Percentiles rank a stretch among this genome's conserved stretches.
Evolutionary conservation across 2,329 filamentous ascomycete species (phyloP).

Genomic region (Lizonia empirigonia): DNA sequence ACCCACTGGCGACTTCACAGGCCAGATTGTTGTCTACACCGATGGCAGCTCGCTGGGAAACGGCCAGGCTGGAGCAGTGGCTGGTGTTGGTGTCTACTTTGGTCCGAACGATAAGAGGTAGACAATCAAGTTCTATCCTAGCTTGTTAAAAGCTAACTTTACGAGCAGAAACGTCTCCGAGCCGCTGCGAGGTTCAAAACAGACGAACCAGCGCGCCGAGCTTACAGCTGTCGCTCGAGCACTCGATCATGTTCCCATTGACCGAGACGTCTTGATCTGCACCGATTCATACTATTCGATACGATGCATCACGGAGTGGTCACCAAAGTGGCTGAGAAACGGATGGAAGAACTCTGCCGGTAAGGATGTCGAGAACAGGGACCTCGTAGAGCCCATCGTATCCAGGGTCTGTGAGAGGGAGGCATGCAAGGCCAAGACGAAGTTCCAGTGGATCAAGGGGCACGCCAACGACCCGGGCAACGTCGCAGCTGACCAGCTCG

Average conservation of each 20-base stretch:
- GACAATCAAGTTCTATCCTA: conserved; percentile 17
- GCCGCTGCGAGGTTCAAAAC: conserved; percentile 71
- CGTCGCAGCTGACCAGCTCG: conserved; percentile 70
- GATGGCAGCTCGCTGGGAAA: conserved; percentile 67
- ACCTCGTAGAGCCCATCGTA: conserved; percentile 77
- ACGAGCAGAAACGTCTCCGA: conserved; percentile 71
- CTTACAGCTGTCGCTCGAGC: conserved; percentile 85
- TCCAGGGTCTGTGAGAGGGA: conserved; percentile 72
- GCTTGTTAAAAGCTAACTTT: conserved; percentile 1
- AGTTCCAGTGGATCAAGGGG: conserved; percentile 89
- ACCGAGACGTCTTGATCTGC: conserved; percentile 74
- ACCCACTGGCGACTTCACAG: conserved; percentile 50
- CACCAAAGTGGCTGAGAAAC: conserved; percentile 73
- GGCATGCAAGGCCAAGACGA: conserved; percentile 59
- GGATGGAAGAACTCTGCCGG: conserved; percentile 76
- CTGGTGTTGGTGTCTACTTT: conserved; percentile 69
- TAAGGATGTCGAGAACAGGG: conserved; percentile 81
- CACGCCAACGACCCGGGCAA: conserved; percentile 78
- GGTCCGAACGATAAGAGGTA: conserved; percentile 63
- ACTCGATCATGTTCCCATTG: conserved; percentile 72
- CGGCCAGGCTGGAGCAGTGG: conserved; percentile 60
- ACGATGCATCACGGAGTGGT: conserved; percentile 87
- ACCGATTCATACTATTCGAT: conserved; percentile 93
- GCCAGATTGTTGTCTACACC: conserved; percentile 66
- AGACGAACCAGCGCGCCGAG: conserved; percentile 98